A percentile compares a stretch with the other conserved stretches of the same genome.
These are phyloP conservation scores for Panaeolus cyanescens DNA, from an alignment of 768 basidiomycete genomes.

Conservation along the genomic window DNA sequence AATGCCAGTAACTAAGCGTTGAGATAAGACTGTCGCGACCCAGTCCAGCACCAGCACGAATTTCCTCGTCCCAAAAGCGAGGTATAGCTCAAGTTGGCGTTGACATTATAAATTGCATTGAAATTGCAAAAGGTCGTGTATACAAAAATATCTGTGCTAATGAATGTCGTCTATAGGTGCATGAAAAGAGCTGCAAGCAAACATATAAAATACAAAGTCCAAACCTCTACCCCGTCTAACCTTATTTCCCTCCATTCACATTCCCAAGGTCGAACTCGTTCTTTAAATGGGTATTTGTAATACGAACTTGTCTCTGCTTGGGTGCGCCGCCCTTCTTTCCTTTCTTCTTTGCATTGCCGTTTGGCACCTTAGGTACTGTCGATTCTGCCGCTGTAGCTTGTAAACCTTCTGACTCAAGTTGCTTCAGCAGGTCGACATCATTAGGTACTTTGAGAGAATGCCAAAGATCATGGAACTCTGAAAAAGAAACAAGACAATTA, in stretches of 20 bases:
- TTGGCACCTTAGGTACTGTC: conserved; percentile 52
- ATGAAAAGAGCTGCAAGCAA: background rate
- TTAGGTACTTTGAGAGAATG: conserved; percentile 83
- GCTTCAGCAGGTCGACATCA: conserved; percentile 78
- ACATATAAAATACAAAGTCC: background rate
- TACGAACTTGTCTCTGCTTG: conserved; percentile 74
- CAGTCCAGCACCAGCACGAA: too few species aligned
- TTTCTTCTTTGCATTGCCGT: conserved; percentile 59
- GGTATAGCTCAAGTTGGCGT: too few species aligned
- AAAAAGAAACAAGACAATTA: conserved; percentile 9
- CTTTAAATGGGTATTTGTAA: conserved; percentile 88
- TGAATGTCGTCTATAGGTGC: background rate
- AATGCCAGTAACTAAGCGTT: too few species aligned
- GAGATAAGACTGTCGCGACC: too few species aligned
- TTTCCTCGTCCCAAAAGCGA: too few species aligned
- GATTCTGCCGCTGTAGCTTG: conserved; percentile 75
- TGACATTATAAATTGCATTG: background rate
- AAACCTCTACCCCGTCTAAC: background rate
- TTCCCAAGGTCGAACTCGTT: conserved; percentile 84
- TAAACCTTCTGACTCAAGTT: conserved; percentile 78
- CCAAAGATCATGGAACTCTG: conserved; percentile 91
- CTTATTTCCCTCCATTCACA: conserved; percentile 30
- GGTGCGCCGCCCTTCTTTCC: conserved; percentile 78
- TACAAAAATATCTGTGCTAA: background rate
- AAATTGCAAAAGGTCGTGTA: background rate